Evolutionary conservation across 371 early-diverging fungal genomes (phyloP).

Genomic region (Mortierella sp.): DNA sequence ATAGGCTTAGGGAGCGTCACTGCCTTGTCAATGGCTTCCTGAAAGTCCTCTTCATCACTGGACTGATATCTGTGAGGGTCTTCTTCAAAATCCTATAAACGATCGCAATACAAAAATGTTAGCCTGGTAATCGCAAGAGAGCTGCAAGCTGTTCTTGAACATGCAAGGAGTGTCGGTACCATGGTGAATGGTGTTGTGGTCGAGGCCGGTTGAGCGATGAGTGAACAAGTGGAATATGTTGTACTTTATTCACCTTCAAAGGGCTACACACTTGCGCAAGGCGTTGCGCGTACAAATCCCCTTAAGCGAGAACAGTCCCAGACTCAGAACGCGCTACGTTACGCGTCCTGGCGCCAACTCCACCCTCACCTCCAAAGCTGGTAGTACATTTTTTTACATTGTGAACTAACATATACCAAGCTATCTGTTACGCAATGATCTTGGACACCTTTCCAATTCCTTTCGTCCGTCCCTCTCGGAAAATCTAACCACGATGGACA

Average conservation of each 20-base stretch:
- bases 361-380: too few relatives aligned
- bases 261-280: too few relatives aligned
- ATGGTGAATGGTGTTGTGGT: not conserved
- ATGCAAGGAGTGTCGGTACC: not conserved
- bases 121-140: not conserved
- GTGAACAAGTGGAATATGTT: too few relatives aligned
- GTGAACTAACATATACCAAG: not conserved
- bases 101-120: not conserved
- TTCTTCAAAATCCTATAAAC: slow-evolving; percentile 28
- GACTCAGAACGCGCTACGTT: too few relatives aligned
- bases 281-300: too few relatives aligned
- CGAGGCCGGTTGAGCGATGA: not conserved
- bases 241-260: too few relatives aligned
- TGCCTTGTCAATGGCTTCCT: slow-evolving; percentile 30
- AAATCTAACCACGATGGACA: slow-evolving; percentile 58
- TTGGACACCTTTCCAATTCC: slow-evolving; percentile 88
- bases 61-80: slow-evolving; percentile 54
- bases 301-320: too few relatives aligned
- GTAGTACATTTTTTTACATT: too few relatives aligned
- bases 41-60: slow-evolving; percentile 54
- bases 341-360: too few relatives aligned
- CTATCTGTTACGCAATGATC: slow-evolving; percentile 42
- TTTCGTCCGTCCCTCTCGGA: slow-evolving; percentile 92
- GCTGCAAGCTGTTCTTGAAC: not conserved
- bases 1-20: slow-evolving; percentile 45